phyloP scores from a whole-genome alignment of 345 rosid species.

The Sonneratia caseolaris region DNA sequence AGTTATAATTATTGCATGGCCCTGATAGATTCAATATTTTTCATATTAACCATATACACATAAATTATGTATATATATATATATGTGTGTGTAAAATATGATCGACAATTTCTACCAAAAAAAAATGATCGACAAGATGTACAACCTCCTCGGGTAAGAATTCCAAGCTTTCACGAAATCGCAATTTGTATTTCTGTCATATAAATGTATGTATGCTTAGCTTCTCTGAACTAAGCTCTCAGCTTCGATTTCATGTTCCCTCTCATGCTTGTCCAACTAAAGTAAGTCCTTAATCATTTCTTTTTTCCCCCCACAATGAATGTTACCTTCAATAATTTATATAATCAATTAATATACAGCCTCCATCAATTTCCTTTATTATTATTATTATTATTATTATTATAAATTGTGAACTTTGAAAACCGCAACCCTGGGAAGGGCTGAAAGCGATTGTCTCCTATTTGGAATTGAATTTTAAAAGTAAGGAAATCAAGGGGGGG shows the following conservation, averaged over 20 bases:
- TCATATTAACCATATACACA: conserved; percentile 17
- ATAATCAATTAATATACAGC: background rate
- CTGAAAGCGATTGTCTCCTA: conserved; percentile 26
- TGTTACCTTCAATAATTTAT: background rate
- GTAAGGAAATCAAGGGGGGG: background rate
- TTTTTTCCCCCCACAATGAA: background rate
- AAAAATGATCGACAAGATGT: background rate
- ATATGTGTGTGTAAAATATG: too few species aligned
- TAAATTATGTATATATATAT: background rate
- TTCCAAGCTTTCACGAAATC: background rate
- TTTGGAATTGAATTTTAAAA: conserved; percentile 4
- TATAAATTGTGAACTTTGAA: conserved; percentile 12
- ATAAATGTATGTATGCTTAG: conserved; percentile 24
- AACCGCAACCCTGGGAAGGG: conserved; percentile 24
- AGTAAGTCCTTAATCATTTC: conserved; percentile 7
- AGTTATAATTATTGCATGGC: conserved; percentile 68
- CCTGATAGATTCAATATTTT: conserved; percentile 43
- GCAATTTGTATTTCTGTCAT: background rate
- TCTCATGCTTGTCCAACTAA: conserved; percentile 12
- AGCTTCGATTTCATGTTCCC: conserved; percentile 11
- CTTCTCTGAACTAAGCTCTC: conserved; percentile 37
- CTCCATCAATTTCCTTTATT: background rate
- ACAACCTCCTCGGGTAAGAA: background rate
- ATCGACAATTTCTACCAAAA: too few species aligned
- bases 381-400: background rate